Percentiles rank a stretch among this genome's conserved stretches.
Conservation (phyloP, 208 protist genomes). For the Trypanosoma avium region DNA sequence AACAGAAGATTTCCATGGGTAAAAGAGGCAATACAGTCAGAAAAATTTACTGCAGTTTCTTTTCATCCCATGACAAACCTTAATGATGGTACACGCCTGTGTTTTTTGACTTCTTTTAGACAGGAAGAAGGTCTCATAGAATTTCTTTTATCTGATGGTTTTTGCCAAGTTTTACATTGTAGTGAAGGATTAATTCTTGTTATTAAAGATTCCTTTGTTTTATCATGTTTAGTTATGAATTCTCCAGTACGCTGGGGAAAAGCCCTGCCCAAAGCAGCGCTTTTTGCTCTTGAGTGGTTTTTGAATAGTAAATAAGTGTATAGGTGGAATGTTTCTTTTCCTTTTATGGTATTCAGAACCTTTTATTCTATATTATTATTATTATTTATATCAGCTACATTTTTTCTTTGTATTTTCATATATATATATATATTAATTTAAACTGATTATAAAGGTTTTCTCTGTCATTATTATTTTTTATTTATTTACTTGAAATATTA, state of each 20-base stretch:
- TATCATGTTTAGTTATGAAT: conserved; percentile 13
- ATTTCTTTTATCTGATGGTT: conserved; percentile 23
- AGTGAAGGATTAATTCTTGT: conserved; percentile 13
- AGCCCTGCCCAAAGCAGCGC: conserved; percentile 9
- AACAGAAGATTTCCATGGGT: conserved; percentile 11
- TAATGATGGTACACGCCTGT: conserved; percentile 9
- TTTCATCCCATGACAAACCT: conserved; percentile 1
- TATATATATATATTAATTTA: neutral
- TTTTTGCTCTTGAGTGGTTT: conserved; percentile 14
- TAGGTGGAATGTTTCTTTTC: neutral
- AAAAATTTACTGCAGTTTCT: neutral
- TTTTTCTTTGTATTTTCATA: neutral
- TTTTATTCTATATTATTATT: neutral
- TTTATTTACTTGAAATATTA: neutral
- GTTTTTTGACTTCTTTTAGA: conserved; percentile 20
- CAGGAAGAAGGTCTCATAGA: conserved; percentile 14
- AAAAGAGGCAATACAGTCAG: neutral
- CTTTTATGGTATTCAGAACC: neutral
- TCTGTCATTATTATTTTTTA: neutral
- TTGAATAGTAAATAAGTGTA: neutral
- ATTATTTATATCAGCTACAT: neutral
- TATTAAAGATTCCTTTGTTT: conserved; percentile 5
- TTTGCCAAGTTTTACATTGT: conserved; percentile 22
- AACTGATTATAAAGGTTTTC: neutral
- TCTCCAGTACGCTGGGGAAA: conserved; percentile 10